These are phyloP conservation scores for Triticum urartu DNA, from an alignment of 176 grass and related monocot species.

Conservation along the genomic window DNA sequence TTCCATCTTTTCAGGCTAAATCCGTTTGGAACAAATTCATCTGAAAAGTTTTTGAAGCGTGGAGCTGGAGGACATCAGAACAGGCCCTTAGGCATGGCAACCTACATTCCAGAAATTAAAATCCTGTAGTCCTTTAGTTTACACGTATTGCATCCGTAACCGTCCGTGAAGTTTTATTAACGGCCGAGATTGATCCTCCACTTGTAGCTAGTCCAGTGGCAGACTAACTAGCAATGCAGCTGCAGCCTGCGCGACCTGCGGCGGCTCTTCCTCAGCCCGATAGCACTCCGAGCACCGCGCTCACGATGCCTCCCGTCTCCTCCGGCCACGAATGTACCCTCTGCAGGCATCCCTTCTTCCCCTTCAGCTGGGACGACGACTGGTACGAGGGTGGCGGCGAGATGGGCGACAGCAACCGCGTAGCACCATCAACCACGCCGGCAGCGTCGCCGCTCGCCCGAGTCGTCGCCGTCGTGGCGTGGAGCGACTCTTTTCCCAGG, in stretches of 20 bases:
- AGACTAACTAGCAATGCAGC: neutral
- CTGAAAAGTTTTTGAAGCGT: too few relatives aligned
- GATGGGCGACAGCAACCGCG: neutral
- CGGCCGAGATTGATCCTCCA: neutral
- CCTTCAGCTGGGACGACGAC: constrained; percentile 14
- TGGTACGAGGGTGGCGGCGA: constrained; percentile 29
- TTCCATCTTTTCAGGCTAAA: too few relatives aligned
- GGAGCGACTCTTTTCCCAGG: too few relatives aligned
- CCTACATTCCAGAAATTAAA: too few relatives aligned
- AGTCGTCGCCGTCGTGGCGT: too few relatives aligned
- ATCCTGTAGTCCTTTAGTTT: too few relatives aligned
- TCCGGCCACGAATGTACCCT: neutral
- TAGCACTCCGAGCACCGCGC: constrained; percentile 15
- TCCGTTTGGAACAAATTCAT: too few relatives aligned
- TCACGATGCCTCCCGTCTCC: constrained; percentile 1
- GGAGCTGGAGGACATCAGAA: too few relatives aligned
- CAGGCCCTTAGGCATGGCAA: too few relatives aligned
- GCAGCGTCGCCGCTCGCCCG: too few relatives aligned
- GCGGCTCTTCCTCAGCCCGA: constrained; percentile 10
- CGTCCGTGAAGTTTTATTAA: neutral
- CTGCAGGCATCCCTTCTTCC: neutral
- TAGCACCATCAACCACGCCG: neutral
- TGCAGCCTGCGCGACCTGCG: neutral
- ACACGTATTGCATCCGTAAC: too few relatives aligned
- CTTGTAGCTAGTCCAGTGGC: neutral